phyloP scores from a whole-genome alignment of 352 stramenopile genomes.

The Globisporangium nagaii region DNA sequence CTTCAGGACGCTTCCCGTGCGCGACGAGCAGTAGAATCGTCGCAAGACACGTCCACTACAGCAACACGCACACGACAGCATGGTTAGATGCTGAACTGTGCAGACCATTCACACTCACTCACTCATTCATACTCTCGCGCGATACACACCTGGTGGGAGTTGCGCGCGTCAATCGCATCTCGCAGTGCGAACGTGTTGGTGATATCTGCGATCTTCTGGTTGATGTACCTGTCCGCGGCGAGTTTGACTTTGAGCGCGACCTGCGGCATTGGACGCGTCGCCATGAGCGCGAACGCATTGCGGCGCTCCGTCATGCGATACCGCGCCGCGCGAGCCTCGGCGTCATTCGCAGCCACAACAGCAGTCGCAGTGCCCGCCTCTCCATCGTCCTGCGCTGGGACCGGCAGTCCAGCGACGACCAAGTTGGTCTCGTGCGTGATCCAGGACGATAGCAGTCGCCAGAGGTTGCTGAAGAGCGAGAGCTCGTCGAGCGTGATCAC shows the following conservation, averaged over 20 bases:
- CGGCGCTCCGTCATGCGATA: slow-evolving; percentile 56
- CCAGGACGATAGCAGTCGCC: slow-evolving; percentile 64
- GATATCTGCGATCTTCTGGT: slow-evolving; percentile 49
- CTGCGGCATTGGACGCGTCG: slow-evolving; percentile 44
- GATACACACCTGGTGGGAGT: slow-evolving; percentile 48
- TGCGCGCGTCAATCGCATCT: slow-evolving; percentile 60
- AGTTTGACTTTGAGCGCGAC: slow-evolving; percentile 48
- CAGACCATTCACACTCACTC: neutral
- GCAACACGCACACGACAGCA: neutral
- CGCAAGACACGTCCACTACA: slow-evolving; percentile 62
- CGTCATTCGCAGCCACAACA: slow-evolving; percentile 14
- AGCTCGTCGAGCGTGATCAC: slow-evolving; percentile 65
- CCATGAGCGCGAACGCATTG: slow-evolving; percentile 62
- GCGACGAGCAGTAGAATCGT: slow-evolving; percentile 62
- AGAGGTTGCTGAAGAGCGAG: slow-evolving; percentile 65
- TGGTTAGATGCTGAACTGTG: neutral
- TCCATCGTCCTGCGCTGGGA: slow-evolving; percentile 17
- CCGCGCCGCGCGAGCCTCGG: slow-evolving; percentile 32
- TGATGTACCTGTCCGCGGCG: slow-evolving; percentile 41
- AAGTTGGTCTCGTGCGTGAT: slow-evolving; percentile 69
- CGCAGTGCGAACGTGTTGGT: slow-evolving; percentile 52
- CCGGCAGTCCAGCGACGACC: slow-evolving; percentile 31
- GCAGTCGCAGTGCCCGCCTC: neutral
- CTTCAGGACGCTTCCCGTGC: slow-evolving; percentile 37
- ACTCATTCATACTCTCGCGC: too few relatives aligned